Conservation (phyloP, 495 filamentous ascomycete species). For the Xylaria palmicola region DNA sequence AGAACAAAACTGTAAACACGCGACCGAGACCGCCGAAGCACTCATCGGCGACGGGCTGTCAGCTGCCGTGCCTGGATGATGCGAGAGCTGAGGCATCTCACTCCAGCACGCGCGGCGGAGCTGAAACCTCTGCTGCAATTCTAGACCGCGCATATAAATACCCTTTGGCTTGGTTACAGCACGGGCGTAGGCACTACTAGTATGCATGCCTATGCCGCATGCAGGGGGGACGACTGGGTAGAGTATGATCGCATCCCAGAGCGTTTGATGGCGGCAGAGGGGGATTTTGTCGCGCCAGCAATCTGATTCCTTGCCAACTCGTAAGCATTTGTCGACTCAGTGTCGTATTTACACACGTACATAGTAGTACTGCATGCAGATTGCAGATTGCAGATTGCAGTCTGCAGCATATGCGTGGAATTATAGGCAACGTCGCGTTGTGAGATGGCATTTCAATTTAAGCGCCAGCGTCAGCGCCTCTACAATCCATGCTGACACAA, state of each 20-base stretch:
- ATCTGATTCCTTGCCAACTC: no score
- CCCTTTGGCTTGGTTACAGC: no score
- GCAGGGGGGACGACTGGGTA: neutral
- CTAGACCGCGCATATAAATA: neutral
- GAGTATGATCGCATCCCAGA: neutral
- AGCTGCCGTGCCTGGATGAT: constrained; percentile 2
- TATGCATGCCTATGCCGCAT: neutral
- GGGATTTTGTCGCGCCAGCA: no score
- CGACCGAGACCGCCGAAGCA: neutral
- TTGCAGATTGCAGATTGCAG: no score
- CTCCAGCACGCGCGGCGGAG: constrained; percentile 1
- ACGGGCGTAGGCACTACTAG: no score
- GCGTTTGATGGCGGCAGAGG: neutral
- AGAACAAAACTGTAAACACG: neutral
- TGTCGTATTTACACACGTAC: no score
- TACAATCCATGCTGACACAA: neutral
- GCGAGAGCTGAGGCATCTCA: constrained; percentile 2
- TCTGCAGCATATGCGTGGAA: no score
- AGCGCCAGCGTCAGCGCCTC: no score
- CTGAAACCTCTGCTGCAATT: neutral
- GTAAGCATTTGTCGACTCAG: no score
- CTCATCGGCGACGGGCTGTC: neutral
- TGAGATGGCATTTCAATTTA: no score
- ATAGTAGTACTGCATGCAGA: no score
- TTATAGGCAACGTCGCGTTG: no score